Evolutionary conservation across 2,329 filamentous ascomycete genomes (phyloP).

Genomic region (Cercospora sp.): DNA sequence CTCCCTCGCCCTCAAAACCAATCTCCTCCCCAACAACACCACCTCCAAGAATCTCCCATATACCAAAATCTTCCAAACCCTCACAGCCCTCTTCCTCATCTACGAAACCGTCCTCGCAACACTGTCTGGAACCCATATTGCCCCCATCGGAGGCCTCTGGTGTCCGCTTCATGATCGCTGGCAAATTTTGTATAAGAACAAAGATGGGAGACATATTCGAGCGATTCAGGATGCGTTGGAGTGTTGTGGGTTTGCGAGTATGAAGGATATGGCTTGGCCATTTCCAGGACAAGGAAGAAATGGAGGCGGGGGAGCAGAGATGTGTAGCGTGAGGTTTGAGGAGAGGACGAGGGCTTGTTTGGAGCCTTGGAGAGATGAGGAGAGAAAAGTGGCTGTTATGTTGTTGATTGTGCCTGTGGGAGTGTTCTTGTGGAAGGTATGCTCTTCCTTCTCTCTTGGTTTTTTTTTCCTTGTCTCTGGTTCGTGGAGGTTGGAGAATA

Average conservation of each 20-base stretch:
- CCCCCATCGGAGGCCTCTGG: constrained; percentile 42
- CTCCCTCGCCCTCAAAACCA: constrained; percentile 31
- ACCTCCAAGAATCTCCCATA: constrained; percentile 11
- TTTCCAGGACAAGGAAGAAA: constrained; percentile 45
- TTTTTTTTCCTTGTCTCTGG: background rate
- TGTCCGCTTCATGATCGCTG: constrained; percentile 61
- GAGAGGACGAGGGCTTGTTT: constrained; percentile 52
- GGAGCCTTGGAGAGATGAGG: constrained; percentile 56
- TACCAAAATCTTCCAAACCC: constrained; percentile 38
- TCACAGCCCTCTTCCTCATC: constrained; percentile 44
- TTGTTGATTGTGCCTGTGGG: constrained; percentile 56
- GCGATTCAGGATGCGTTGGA: constrained; percentile 64
- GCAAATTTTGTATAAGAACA: constrained; percentile 54
- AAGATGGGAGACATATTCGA: constrained; percentile 55
- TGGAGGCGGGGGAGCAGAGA: constrained; percentile 20
- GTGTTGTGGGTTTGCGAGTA: constrained; percentile 65
- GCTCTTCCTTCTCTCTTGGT: background rate
- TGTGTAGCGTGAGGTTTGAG: constrained; percentile 52
- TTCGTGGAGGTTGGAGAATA: background rate
- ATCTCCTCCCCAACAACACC: constrained; percentile 9
- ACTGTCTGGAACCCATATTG: constrained; percentile 46
- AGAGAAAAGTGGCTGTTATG: constrained; percentile 56
- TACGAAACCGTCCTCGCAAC: constrained; percentile 47
- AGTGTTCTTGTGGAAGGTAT: constrained; percentile 59
- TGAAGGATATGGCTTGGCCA: constrained; percentile 63